Conservation (phyloP, 805 yeast genomes). For the Kregervanrija pseudodelftensis region DNA sequence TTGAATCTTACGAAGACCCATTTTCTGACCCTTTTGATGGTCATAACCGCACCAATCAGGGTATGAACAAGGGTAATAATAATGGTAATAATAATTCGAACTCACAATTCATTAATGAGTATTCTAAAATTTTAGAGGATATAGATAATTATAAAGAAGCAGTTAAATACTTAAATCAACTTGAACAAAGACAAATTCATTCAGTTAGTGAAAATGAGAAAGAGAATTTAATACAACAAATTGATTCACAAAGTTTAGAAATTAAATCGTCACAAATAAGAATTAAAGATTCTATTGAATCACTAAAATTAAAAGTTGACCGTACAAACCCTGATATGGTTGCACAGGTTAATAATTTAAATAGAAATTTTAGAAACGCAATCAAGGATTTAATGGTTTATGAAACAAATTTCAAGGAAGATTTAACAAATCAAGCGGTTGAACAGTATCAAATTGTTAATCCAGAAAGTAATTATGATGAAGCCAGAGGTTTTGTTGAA, state of each 20-base stretch:
- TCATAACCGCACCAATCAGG: neutral
- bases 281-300: constrained; percentile 64
- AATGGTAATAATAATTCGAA: neutral
- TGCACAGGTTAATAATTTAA: constrained; percentile 80
- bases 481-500: constrained; percentile 73
- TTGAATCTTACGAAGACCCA: constrained; percentile 8
- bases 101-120: neutral
- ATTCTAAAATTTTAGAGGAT: constrained; percentile 5
- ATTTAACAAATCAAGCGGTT: constrained; percentile 74
- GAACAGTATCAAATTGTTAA: constrained; percentile 80
- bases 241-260: constrained; percentile 8
- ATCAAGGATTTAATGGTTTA: constrained; percentile 77
- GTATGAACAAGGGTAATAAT: neutral
- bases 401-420: constrained; percentile 74
- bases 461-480: constrained; percentile 73
- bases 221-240: constrained; percentile 2
- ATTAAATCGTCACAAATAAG: constrained; percentile 4
- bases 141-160: constrained; percentile 4
- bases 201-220: constrained; percentile 6
- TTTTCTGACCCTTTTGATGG: constrained; percentile 6
- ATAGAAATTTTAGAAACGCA: constrained; percentile 70
- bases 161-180: constrained; percentile 5
- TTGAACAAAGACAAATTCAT: constrained; percentile 12
- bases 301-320: constrained; percentile 56
- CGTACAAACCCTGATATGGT: constrained; percentile 63